Percentiles rank a stretch among this genome's conserved stretches.
Conservation (phyloP, 2,329 filamentous ascomycete species). For the Lachnellula arida region DNA sequence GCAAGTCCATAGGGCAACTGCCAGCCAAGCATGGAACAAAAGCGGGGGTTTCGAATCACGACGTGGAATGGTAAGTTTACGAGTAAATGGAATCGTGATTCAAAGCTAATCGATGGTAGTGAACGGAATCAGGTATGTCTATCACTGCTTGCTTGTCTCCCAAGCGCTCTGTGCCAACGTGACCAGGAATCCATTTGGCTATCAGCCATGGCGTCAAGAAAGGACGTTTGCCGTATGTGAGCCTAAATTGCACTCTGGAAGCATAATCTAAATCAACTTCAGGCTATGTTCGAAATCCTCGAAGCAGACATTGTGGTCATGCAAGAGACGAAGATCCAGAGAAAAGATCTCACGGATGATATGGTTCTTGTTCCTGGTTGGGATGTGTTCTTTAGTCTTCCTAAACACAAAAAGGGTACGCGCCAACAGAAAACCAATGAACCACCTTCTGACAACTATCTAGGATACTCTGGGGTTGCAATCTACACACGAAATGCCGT, state of each 20-base stretch:
- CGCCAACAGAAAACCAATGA: background rate
- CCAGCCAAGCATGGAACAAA: slow-evolving; percentile 10
- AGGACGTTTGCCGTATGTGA: slow-evolving; percentile 59
- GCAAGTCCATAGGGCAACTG: background rate
- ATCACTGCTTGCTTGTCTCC: background rate
- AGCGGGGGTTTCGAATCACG: slow-evolving; percentile 74
- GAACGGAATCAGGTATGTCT: slow-evolving; percentile 67
- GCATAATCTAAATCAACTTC: background rate
- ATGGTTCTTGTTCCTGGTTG: slow-evolving; percentile 94
- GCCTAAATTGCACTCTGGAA: background rate
- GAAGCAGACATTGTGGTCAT: slow-evolving; percentile 91
- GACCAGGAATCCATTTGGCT: slow-evolving; percentile 72
- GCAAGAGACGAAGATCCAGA: slow-evolving; percentile 94
- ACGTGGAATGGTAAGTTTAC: slow-evolving; percentile 70
- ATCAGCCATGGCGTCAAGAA: slow-evolving; percentile 74
- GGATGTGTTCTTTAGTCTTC: slow-evolving; percentile 94
- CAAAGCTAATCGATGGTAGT: slow-evolving; percentile 43
- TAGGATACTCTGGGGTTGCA: slow-evolving; percentile 91
- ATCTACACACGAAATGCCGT: slow-evolving; percentile 88
- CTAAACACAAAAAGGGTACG: slow-evolving; percentile 84
- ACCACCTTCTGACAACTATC: slow-evolving; percentile 1
- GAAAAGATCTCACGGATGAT: slow-evolving; percentile 86
- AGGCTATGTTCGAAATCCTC: slow-evolving; percentile 92
- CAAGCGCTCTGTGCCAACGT: background rate
- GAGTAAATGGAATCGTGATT: background rate